phyloP scores from a whole-genome alignment of 139 green algal genomes.

The Diplosphaera chodatii region DNA sequence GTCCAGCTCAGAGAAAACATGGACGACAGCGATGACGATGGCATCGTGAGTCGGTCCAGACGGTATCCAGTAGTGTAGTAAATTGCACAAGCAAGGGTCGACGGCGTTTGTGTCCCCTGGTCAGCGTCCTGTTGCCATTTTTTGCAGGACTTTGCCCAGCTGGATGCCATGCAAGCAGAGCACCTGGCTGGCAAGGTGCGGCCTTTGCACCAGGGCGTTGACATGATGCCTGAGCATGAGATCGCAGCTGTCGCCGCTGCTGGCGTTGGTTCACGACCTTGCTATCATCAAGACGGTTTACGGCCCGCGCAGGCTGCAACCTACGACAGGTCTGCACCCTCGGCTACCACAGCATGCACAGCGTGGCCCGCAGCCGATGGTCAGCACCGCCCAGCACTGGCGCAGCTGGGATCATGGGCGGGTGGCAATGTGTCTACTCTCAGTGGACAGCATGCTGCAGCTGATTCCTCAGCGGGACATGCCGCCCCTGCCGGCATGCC shows the following conservation, averaged over 20 bases:
- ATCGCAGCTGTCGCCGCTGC: not conserved
- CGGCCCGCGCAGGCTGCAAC: not conserved
- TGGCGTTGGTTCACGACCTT: no score
- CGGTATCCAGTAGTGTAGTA: no score
- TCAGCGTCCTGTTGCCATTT: no score
- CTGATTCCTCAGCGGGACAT: no score
- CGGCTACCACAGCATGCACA: not conserved
- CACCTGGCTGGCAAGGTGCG: not conserved
- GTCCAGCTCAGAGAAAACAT: no score
- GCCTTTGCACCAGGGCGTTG: not conserved
- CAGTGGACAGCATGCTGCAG: no score
- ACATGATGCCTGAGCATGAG: not conserved
- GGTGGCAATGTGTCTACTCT: no score
- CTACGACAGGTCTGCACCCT: not conserved
- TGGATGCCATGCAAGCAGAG: conserved; percentile 17
- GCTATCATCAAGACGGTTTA: not conserved
- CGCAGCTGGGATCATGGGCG: not conserved
- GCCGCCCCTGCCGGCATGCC: no score
- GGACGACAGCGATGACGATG: not conserved
- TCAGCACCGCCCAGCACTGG: not conserved
- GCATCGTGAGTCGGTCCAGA: no score
- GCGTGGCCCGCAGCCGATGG: not conserved
- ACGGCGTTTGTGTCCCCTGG: no score
- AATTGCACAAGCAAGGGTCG: no score
- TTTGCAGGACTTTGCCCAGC: conserved; percentile 23